A percentile compares a stretch with the other conserved stretches of the same genome.
phyloP scores from a whole-genome alignment of 306 rosid species.

The Citrullus amarus region DNA sequence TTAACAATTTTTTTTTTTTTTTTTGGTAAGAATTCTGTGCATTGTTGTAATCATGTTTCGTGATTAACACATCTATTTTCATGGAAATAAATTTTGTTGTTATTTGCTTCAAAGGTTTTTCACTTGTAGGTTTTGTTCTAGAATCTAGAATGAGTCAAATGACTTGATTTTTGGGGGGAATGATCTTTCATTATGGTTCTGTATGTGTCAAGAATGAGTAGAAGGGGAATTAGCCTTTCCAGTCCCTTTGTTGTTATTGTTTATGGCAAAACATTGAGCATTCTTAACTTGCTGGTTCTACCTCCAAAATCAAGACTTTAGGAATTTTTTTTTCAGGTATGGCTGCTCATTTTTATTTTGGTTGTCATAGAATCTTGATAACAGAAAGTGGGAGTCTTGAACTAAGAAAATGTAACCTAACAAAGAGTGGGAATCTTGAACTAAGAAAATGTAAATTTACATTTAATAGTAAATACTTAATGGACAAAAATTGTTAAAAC shows the following conservation, averaged over 20 bases:
- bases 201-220: not conserved
- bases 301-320: not conserved
- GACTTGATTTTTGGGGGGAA: not conserved
- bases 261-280: not conserved
- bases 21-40: not conserved
- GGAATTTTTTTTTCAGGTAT: not conserved
- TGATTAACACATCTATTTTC: not conserved
- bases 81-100: not conserved
- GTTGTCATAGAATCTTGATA: not conserved
- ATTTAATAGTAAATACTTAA: not conserved
- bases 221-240: not conserved
- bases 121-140: not conserved
- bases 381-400: not conserved
- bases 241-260: not conserved
- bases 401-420: not conserved
- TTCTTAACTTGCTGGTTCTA: not conserved
- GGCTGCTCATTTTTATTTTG: not conserved
- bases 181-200: not conserved
- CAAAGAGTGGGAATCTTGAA: not conserved
- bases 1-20: not conserved
- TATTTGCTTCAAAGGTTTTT: not conserved
- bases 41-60: not conserved
- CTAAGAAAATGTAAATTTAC: not conserved
- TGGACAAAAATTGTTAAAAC: not conserved
- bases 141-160: not conserved